Conservation (phyloP, 176 grass and related monocot genomes). For the Alloteropsis semialata region DNA sequence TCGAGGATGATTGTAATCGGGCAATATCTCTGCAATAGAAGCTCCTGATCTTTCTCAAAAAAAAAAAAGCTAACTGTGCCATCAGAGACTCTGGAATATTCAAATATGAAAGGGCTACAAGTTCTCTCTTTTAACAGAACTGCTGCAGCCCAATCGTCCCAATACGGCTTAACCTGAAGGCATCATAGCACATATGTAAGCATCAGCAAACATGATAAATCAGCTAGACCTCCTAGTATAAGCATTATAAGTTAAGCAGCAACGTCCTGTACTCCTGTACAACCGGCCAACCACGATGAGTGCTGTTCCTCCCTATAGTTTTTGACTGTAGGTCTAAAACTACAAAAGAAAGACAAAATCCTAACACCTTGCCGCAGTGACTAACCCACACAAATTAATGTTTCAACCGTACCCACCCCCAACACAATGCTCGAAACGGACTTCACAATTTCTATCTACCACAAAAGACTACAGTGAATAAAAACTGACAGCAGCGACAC, state of each 20-base stretch:
- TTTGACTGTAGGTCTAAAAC: background rate
- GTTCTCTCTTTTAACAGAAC: background rate
- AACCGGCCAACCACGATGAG: background rate
- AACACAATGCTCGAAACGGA: conserved; percentile 7
- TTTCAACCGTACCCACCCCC: background rate
- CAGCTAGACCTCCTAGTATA: background rate
- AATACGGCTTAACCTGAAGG: background rate
- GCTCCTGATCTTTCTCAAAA: too few relatives aligned
- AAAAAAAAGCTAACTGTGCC: background rate
- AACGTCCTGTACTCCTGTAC: background rate
- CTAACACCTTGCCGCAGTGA: background rate
- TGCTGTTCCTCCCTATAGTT: background rate
- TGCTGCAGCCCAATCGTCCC: background rate
- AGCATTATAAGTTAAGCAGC: background rate
- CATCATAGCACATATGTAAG: background rate
- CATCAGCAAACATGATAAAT: background rate
- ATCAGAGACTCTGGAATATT: background rate
- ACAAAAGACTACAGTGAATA: background rate
- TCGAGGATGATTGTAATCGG: too few relatives aligned
- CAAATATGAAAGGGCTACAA: background rate
- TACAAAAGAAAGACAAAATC: background rate
- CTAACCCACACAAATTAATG: background rate
- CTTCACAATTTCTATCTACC: conserved; percentile 4
- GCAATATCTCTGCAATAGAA: too few relatives aligned
- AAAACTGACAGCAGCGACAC: background rate